Percentiles rank a stretch among this genome's conserved stretches.
These are phyloP conservation scores for Agaricales sp. DNA, from an alignment of 1,284 basidiomycete genomes.

Conservation along the genomic window DNA sequence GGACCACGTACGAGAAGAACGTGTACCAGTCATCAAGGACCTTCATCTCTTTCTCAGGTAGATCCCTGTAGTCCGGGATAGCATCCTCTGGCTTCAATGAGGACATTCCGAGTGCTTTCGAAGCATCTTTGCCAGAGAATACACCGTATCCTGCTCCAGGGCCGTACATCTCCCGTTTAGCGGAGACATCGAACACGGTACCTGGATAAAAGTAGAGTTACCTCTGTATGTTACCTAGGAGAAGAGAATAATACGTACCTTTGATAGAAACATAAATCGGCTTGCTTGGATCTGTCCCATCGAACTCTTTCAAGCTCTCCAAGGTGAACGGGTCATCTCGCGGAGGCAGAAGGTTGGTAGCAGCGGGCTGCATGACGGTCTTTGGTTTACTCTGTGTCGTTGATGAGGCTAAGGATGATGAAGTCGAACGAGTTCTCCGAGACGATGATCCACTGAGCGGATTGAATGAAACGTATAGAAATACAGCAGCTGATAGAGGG, in stretches of 20 bases:
- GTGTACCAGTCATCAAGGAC: slow-evolving; percentile 86
- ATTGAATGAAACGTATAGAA: no score
- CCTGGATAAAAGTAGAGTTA: slow-evolving; percentile 29
- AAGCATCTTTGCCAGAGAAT: slow-evolving; percentile 88
- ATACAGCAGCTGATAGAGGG: no score
- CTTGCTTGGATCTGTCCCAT: slow-evolving; percentile 53
- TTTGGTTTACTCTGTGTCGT: slow-evolving; percentile 32
- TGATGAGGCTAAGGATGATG: background rate
- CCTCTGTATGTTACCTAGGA: slow-evolving; percentile 9
- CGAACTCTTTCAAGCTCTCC: slow-evolving; percentile 56
- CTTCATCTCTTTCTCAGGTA: slow-evolving; percentile 71
- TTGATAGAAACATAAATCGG: slow-evolving; percentile 88
- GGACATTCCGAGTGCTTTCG: slow-evolving; percentile 74
- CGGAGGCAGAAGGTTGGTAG: slow-evolving; percentile 57
- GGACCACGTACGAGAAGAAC: slow-evolving; percentile 55
- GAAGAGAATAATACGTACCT: slow-evolving; percentile 32
- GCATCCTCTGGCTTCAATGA: slow-evolving; percentile 86
- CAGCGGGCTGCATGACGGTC: slow-evolving; percentile 61
- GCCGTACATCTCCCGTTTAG: slow-evolving; percentile 78
- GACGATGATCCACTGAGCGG: no score
- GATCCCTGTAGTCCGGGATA: slow-evolving; percentile 74
- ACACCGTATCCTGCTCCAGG: slow-evolving; percentile 58
- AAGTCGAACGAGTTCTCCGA: no score
- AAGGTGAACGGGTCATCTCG: slow-evolving; percentile 70
- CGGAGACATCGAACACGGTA: slow-evolving; percentile 77